Evolutionary conservation across 2,329 filamentous ascomycete species (phyloP).

Genomic region (Leptodontidium sp.): DNA sequence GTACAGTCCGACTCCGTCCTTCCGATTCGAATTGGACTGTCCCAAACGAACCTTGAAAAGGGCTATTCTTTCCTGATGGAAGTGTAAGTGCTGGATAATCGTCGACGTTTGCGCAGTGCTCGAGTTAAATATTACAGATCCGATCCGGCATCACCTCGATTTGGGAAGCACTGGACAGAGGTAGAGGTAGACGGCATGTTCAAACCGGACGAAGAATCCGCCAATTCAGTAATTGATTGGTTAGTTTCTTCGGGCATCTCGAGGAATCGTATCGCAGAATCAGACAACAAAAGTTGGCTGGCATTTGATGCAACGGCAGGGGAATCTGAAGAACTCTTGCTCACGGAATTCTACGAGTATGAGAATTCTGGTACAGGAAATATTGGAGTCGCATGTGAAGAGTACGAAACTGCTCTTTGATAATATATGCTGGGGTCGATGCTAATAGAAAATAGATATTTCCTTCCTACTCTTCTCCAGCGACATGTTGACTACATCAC

Average conservation of each 20-base stretch:
- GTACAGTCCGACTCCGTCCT: conserved; percentile 41
- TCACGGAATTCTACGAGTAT: conserved; percentile 48
- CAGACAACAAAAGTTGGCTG: conserved; percentile 47
- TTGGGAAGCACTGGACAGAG: conserved; percentile 33
- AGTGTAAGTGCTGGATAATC: conserved; percentile 29
- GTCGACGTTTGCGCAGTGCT: no score
- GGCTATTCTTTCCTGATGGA: conserved; percentile 54
- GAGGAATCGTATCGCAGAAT: conserved; percentile 45
- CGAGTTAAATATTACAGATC: conserved; percentile 28
- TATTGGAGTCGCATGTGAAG: conserved; percentile 47
- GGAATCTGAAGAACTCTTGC: conserved; percentile 48
- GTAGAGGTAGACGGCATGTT: conserved; percentile 40
- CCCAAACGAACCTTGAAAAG: conserved; percentile 54
- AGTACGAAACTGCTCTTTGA: conserved; percentile 34
- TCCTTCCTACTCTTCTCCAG: conserved; percentile 52
- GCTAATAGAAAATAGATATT: conserved; percentile 43
- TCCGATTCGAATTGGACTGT: conserved; percentile 55
- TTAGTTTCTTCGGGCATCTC: conserved; percentile 46
- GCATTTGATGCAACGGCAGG: conserved; percentile 48
- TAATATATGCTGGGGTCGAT: background rate
- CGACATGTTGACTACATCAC: conserved; percentile 57
- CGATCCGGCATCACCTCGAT: conserved; percentile 38
- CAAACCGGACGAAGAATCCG: conserved; percentile 45
- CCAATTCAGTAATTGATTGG: conserved; percentile 48
- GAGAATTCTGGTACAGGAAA: conserved; percentile 43